phyloP scores from a whole-genome alignment of 495 filamentous ascomycete genomes.

The Annulohypoxylon moriforme region DNA sequence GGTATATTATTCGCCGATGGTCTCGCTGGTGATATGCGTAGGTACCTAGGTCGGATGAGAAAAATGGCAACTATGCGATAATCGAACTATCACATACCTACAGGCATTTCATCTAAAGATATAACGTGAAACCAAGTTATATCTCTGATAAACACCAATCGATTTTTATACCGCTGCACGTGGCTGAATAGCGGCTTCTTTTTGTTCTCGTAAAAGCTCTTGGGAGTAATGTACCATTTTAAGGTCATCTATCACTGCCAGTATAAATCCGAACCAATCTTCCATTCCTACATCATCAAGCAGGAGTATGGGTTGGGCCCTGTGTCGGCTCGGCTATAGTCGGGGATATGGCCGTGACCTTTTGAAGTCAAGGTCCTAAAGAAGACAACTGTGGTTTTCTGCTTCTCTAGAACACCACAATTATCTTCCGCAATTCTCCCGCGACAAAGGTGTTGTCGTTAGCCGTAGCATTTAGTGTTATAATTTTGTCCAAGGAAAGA shows the following conservation, averaged over 20 bases:
- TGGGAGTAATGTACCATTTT: no score
- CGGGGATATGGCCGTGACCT: not conserved
- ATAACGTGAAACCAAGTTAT: no score
- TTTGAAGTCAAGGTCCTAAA: slow-evolving; percentile 24
- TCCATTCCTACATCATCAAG: slow-evolving; percentile 23
- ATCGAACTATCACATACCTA: no score
- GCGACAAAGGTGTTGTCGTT: slow-evolving; percentile 55
- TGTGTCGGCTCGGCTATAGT: not conserved
- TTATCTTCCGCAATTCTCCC: slow-evolving; percentile 58
- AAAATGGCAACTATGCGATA: no score
- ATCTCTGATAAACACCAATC: no score
- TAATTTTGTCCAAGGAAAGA: slow-evolving; percentile 67
- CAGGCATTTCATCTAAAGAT: no score
- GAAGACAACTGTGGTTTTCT: slow-evolving; percentile 16
- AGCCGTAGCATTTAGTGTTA: slow-evolving; percentile 42
- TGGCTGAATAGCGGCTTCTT: no score
- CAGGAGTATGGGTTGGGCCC: not conserved
- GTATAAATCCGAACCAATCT: slow-evolving; percentile 17
- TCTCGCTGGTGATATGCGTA: not conserved
- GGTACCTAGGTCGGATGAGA: no score
- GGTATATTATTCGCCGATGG: not conserved
- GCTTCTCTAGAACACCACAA: slow-evolving; percentile 40
- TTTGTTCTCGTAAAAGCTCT: no score
- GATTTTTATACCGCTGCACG: no score
- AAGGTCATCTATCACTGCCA: slow-evolving; percentile 17